Evolutionary conservation across 2,329 filamentous ascomycete genomes (phyloP), one percentile per base, ranked within the genome.

Genomic region (Xylaria arbuscula): DNA sequence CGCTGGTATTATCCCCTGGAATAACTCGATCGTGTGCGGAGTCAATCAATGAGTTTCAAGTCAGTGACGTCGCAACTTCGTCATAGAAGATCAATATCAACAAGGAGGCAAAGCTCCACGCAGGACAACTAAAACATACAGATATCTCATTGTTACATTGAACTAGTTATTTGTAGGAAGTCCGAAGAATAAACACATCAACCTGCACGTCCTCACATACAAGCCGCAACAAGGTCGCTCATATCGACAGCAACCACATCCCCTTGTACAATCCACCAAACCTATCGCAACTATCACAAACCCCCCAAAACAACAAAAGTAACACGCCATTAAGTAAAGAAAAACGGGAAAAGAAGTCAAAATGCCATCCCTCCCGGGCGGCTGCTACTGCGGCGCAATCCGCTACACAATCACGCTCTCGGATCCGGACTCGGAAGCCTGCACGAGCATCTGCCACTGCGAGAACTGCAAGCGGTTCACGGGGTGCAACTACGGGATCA

Each of bases 401-500:
- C 77, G 79, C 36, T 88, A 87, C 68, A 76, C 79, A 17, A 77
- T 87, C 55, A 75, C 77, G 0, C 78, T 88, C 1, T 70, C 74
- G 2, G 81, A 82, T 8, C 78, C 80, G 5, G 81, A 83, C 8
- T 53, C 71, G 7, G 80, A 87, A 28, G 85, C 85, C 2, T 78
- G 84, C 24, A 86, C 85, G 1, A 84, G 81, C 10, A 72, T 88
- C 17, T 88, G 85, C 70, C 85, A 88, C 74, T 87, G 85, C 72
- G 71, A 75, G 19, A 85, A 83, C 72, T 87, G 85, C 78, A 87
- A 85, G 80, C 85, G 84, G 80, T 85, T 84, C 40, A 86, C 85
- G 57, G 84, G 85, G 8, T 79, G 81, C 34, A 82, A 83, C 58
- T 86, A 84, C 73, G 85, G 85, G 15, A 77, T 87, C 17, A 87